Base-by-base conservation (phyloP, 768 basidiomycete genomes). In the Daedaleopsis sinensis region DNA sequence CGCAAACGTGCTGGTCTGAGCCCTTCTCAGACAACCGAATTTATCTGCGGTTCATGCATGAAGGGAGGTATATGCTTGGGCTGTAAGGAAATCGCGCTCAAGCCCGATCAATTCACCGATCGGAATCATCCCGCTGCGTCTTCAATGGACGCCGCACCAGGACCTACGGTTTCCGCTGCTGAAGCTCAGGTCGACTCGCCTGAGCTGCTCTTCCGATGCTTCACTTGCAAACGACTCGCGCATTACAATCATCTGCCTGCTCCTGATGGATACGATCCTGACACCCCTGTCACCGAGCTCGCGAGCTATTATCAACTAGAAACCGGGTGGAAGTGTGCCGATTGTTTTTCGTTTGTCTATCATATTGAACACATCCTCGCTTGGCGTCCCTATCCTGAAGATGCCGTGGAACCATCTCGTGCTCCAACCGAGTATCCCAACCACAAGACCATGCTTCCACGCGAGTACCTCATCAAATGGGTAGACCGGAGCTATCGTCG, bases 401-500 rank as follows among this genome's bases (percentile, higher is more conserved):
- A 82, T 61, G 89, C 85, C 18, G 72, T 80, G 9, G 89, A 93
- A 68, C 78, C 84, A 2, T 61, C 76, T 24, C 74, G 67, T 32
- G 68, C 76, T 8, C 52, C 65, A 8, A 78, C 77, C 51, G 76
- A 81, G 55, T 67, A 75, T 2, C 78, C 82, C 0, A 75, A 85
- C 64, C 79, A 79, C 71, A 94, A 88, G 71, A 71, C 77, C 24
- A 67, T 77, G 37, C 79, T 96, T 16, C 93, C 92, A n/a, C 78
- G 96, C 47, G 93, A 96, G 73, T 98, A 98, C 71, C 85, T 98
- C 13, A 86, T 98, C 57, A 98, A 98, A 72, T 98, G 94, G 94
- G 73, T 74, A 10, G 86, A 81, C 43, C 77, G 89, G 48, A 92
- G 94, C 65, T 98, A 91, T 73, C 79, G 90, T 55, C 84, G 89